Conservation (phyloP, 164 flowering plant species). For the Brasenia schreberi region DNA sequence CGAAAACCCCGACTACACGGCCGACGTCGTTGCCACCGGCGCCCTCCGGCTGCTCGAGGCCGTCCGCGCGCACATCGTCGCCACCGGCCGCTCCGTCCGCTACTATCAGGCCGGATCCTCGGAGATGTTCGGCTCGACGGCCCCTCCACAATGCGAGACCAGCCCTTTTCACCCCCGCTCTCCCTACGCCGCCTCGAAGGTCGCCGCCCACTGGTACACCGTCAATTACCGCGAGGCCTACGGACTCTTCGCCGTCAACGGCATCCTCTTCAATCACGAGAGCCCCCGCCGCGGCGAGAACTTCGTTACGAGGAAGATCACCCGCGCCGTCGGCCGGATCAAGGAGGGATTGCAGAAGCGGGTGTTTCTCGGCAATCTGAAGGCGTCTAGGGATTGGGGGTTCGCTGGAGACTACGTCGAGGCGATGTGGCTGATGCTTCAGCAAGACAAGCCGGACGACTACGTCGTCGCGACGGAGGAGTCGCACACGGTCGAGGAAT, state of each 20-base stretch:
- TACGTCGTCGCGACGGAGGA: conserved; percentile 98
- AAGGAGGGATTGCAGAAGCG: conserved; percentile 81
- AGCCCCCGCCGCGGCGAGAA: conserved; percentile 82
- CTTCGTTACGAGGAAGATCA: conserved; percentile 87
- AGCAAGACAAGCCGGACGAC: conserved; percentile 89
- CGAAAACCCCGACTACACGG: conserved; percentile 95
- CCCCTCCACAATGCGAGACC: conserved; percentile 77
- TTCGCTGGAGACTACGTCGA: conserved; percentile 95
- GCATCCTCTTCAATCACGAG: conserved; percentile 85
- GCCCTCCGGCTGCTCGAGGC: conserved; percentile 87
- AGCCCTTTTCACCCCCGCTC: conserved; percentile 91
- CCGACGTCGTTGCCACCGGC: conserved; percentile 92
- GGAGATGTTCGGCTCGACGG: conserved; percentile 87
- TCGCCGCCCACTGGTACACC: conserved; percentile 97
- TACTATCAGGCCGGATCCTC: conserved; percentile 84
- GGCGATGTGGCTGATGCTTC: conserved; percentile 99
- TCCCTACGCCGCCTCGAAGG: conserved; percentile 82
- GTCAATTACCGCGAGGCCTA: conserved; percentile 92
- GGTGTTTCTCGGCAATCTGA: conserved; percentile 74
- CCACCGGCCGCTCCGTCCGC: conserved; percentile 44
- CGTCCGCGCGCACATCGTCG: conserved; percentile 66
- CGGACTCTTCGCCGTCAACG: conserved; percentile 81
- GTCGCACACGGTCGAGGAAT: conserved; percentile 87
- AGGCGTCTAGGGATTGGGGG: conserved; percentile 91
- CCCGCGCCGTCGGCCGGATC: conserved; percentile 82